Percentiles rank a stretch among this genome's conserved stretches.
Evolutionary conservation across 106 monocot species (phyloP).

Genomic region (Dioscorea alata): DNA sequence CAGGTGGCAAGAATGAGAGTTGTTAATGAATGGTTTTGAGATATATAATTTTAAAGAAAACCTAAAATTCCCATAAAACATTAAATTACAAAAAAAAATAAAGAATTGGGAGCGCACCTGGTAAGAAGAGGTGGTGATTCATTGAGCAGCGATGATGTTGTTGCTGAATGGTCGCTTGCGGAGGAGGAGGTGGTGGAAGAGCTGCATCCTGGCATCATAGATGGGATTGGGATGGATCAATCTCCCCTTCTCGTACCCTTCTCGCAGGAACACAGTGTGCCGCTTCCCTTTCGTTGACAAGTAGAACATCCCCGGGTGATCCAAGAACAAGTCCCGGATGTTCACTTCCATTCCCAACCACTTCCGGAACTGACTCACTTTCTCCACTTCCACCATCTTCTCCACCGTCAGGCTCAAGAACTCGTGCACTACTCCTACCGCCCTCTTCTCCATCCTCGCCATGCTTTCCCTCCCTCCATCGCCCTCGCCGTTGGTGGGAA

Average conservation of each 20-base stretch:
- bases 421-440: constrained; percentile 81
- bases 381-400: constrained; percentile 96
- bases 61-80: too few species aligned
- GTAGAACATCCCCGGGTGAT: constrained; percentile 96
- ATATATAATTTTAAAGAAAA: too few species aligned
- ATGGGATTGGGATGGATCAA: constrained; percentile 67
- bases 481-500: not conserved
- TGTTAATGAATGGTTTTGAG: too few species aligned
- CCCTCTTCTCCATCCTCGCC: constrained; percentile 65
- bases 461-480: constrained; percentile 10
- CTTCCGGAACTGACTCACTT: constrained; percentile 86
- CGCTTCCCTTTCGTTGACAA: constrained; percentile 69
- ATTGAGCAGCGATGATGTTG: not conserved
- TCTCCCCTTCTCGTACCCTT: constrained; percentile 62
- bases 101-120: too few species aligned
- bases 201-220: constrained; percentile 60
- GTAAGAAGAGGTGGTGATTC: too few species aligned
- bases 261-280: constrained; percentile 89
- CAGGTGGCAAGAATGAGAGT: too few species aligned
- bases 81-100: too few species aligned
- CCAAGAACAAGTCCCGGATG: constrained; percentile 76
- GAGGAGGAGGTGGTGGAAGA: constrained; percentile 60
- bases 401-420: constrained; percentile 91
- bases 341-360: constrained; percentile 79
- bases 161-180: constrained; percentile 31